Conservation (phyloP, 345 rosid species). For the Brassica carinata region DNA sequence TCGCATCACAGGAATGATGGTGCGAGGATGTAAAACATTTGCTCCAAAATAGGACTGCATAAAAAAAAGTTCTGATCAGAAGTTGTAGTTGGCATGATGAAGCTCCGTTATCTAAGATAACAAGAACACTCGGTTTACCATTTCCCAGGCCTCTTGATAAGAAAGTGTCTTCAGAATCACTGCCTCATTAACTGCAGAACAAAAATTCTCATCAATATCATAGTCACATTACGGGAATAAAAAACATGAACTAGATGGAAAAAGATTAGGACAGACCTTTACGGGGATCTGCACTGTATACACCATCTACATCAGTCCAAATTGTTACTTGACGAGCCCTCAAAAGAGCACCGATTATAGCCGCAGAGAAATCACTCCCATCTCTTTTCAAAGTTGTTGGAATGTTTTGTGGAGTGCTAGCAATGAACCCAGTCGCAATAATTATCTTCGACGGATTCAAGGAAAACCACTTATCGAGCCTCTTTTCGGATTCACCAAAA, state of each 20-base stretch:
- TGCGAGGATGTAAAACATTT: slow-evolving; percentile 97
- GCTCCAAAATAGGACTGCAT: slow-evolving; percentile 99
- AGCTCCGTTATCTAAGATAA: slow-evolving; percentile 22
- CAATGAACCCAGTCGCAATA: slow-evolving; percentile 97
- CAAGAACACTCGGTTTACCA: slow-evolving; percentile 59
- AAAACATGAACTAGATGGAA: neutral
- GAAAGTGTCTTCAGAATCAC: slow-evolving; percentile 81
- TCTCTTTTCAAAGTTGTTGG: slow-evolving; percentile 98
- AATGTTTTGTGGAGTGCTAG: slow-evolving; percentile 90
- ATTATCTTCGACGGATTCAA: slow-evolving; percentile 60
- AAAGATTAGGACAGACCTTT: slow-evolving; percentile 61
- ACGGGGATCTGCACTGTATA: slow-evolving; percentile 97
- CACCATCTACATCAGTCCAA: slow-evolving; percentile 99
- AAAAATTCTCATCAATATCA: neutral
- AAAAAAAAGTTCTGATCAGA: slow-evolving; percentile 35
- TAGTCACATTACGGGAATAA: neutral
- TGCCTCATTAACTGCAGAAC: slow-evolving; percentile 89
- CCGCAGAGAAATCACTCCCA: slow-evolving; percentile 99
- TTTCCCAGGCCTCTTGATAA: slow-evolving; percentile 99
- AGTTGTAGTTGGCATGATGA: slow-evolving; percentile 11
- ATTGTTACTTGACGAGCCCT: slow-evolving; percentile 87
- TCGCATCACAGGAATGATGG: slow-evolving; percentile 94
- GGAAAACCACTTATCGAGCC: slow-evolving; percentile 86
- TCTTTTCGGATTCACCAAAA: slow-evolving; percentile 68
- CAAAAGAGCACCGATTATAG: slow-evolving; percentile 88